Conservation (phyloP, 202 grass and related monocot species). For the Setaria viridis region DNA sequence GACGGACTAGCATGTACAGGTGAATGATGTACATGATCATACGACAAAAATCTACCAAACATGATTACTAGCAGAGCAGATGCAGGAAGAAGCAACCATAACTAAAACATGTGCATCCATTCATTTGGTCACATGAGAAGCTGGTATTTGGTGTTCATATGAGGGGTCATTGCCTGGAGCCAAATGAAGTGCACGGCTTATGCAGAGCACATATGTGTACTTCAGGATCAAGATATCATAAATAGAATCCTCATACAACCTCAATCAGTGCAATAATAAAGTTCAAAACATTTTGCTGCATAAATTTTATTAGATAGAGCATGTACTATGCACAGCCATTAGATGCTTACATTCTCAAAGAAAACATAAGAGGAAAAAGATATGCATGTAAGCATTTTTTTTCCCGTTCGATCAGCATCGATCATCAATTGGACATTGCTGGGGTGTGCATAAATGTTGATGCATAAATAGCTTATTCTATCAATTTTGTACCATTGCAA, state of each 20-base stretch:
- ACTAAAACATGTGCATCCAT: not conserved
- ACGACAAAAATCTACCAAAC: not conserved
- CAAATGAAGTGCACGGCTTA: not conserved
- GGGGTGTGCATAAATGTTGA: no score
- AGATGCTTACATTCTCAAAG: conserved; percentile 11
- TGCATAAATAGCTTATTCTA: not conserved
- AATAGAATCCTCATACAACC: not conserved
- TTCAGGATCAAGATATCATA: not conserved
- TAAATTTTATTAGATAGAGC: not conserved
- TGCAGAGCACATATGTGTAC: conserved; percentile 6
- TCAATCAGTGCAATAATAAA: not conserved
- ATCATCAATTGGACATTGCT: not conserved
- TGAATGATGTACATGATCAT: not conserved
- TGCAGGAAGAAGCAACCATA: not conserved
- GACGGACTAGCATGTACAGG: not conserved
- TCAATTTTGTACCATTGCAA: not conserved
- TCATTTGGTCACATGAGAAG: not conserved
- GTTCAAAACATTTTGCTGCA: not conserved
- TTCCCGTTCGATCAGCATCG: not conserved
- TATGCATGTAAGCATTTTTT: not conserved
- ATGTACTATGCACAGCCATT: not conserved
- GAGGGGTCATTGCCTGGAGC: not conserved
- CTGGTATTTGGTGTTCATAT: not conserved
- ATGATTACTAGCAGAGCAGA: not conserved
- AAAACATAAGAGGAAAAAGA: conserved; percentile 6